These are phyloP conservation scores for Thermothelomyces thermophilus DNA, from an alignment of 2,329 filamentous ascomycete species.

Conservation along the genomic window DNA sequence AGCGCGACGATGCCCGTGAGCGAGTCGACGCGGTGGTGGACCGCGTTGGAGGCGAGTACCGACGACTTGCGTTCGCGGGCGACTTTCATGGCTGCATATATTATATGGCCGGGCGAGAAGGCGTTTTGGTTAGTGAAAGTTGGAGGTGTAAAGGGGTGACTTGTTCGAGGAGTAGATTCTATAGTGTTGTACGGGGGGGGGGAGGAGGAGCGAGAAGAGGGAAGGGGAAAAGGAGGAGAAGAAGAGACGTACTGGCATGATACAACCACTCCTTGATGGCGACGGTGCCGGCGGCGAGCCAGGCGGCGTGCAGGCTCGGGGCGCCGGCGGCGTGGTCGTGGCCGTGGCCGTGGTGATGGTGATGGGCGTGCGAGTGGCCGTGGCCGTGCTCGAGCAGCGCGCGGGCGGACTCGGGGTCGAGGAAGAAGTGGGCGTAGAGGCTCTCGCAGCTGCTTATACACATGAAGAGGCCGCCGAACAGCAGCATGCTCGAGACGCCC, in stretches of 20 bases:
- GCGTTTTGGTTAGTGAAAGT: too few species aligned
- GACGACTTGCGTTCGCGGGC: conserved; percentile 91
- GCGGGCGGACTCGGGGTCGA: conserved; percentile 52
- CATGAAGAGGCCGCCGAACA: conserved; percentile 89
- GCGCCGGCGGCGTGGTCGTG: conserved; percentile 29
- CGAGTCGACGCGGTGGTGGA: conserved; percentile 94
- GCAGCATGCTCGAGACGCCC: conserved; percentile 84
- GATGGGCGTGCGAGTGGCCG: conserved; percentile 54
- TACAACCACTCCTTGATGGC: conserved; percentile 96
- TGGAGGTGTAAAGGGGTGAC: too few species aligned
- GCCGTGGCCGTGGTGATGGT: conserved; percentile 59
- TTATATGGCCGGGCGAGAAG: too few species aligned
- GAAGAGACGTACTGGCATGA: conserved; percentile 70
- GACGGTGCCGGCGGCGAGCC: conserved; percentile 87
- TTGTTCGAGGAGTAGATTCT: too few species aligned
- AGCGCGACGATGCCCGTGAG: conserved; percentile 91
- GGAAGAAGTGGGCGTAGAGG: conserved; percentile 65
- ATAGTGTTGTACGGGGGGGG: too few species aligned
- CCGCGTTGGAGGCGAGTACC: conserved; percentile 88
- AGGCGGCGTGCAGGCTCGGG: conserved; percentile 88
- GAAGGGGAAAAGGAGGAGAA: background rate
- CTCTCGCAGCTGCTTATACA: conserved; percentile 67
- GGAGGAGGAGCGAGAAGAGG: background rate
- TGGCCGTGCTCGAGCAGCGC: conserved; percentile 51
- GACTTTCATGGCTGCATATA: conserved; percentile 87